Evolutionary conservation across 1,139 yeast genomes (phyloP), one percentile per base, ranked within the genome.

Genomic region (Suhomyces anneliseae): DNA sequence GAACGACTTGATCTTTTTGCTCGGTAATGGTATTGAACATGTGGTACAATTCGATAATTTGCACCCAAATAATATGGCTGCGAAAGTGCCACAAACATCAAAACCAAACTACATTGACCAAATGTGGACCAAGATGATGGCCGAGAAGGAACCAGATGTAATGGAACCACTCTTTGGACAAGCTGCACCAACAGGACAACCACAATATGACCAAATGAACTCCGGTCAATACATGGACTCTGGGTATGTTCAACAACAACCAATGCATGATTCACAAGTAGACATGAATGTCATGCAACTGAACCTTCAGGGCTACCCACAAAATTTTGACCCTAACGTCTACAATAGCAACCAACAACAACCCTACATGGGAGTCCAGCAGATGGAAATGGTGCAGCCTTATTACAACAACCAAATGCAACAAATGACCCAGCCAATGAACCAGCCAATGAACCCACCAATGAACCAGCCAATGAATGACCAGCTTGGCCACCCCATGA

Each of bases 81-180:
- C 32, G 32, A 29, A 29, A 29, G 11, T 9, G 2, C n/a, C 32
- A 29, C 32, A 29, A 29, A 9, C 7, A 4, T 44, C 46, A 45
- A 38, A 38, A 41, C 14, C 44, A 43, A 4, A 36, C 41, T 7
- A 52, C 32, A 40, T 54, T n/a, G 58, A 56, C 34, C 57, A 54
- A 34, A 54, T 56, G 54, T 56, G 59, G 58, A 47, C 52, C 34
- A 54, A 47, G 49, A 51, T 54, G 52, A 40, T 56, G 51, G 52
- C 54, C 1, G 51, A 51, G 54, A 46, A 43, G 26, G 44, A 12
- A 11, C 36, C 45, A 4, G 34, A 12, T 29, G 4, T 11, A 1
- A 29, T 29, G 32, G 32, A 29, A 7, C 32, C 32, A 1, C n/a
- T 9, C 2, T 29, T 29, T 11, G 32, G 32, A 2, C 24, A 19